phyloP scores from a whole-genome alignment of 2,329 filamentous ascomycete species.

The Cladorrhinum sp. region DNA sequence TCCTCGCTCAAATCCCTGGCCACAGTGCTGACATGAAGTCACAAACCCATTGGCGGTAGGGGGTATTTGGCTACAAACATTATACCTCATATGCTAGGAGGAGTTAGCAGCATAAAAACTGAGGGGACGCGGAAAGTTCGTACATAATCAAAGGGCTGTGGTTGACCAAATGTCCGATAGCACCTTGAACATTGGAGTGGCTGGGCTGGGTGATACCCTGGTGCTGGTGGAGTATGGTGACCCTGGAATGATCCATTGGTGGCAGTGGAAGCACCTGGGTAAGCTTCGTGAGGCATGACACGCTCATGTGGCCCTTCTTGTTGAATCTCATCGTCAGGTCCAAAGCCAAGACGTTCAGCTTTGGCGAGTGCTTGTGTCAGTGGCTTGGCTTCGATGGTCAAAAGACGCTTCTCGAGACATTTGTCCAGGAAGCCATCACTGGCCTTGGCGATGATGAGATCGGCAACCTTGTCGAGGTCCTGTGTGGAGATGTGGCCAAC shows the following conservation, averaged over 20 bases:
- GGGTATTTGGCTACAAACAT: constrained; percentile 23
- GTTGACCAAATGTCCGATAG: constrained; percentile 25
- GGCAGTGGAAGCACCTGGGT: constrained; percentile 24
- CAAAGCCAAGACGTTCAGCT: constrained; percentile 57
- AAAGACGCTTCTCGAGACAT: constrained; percentile 49
- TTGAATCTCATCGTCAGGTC: constrained; percentile 48
- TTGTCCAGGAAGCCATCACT: constrained; percentile 51
- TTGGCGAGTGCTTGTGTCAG: constrained; percentile 56
- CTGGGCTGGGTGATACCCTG: not conserved
- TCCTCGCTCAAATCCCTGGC: constrained; percentile 21
- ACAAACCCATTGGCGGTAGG: constrained; percentile 24
- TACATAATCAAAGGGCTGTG: constrained; percentile 24
- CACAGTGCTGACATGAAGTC: constrained; percentile 25
- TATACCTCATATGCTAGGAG: constrained; percentile 20
- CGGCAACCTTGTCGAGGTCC: constrained; percentile 46
- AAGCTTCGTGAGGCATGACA: constrained; percentile 34
- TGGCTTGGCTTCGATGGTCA: constrained; percentile 51
- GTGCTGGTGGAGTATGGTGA: not conserved
- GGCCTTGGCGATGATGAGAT: constrained; percentile 44
- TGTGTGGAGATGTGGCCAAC: constrained; percentile 37
- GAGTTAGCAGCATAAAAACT: not conserved
- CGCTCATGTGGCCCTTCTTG: constrained; percentile 37
- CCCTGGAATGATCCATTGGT: not conserved
- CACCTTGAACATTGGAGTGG: constrained; percentile 26
- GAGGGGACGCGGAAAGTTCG: not conserved